Base-by-base conservation (phyloP, 306 rosid genomes). In the Begonia loranthoides region DNA sequence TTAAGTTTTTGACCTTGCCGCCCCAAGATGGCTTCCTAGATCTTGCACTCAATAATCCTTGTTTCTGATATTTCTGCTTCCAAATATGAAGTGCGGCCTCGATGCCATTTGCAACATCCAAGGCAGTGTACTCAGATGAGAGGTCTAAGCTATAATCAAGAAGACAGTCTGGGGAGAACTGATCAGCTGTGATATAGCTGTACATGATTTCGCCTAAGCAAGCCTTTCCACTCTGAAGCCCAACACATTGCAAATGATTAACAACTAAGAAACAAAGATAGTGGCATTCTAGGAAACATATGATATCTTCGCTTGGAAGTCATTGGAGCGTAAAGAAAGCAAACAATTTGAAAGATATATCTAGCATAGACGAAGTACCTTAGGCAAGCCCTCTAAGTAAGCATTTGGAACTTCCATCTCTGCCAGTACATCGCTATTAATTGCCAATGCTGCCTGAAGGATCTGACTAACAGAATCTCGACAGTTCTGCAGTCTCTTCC, bases 381-480 rank as follows among this genome's bases (percentile, higher is more conserved):
- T 73, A 14, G 79, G 77, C 36, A 73, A 64, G 66, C 49, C 73
- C 41, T 61, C 57, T 44, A 66, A 54, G 66, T 73, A 73, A 43
- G 52, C 54, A 24, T 47, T 36, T 40, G 84, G 74, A 53, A 64
- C 44, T 45, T 78, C 73, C 77, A 73, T 73, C 58, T 70, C 73
- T 47, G 67, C 61, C 33, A 73, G 51, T 22, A 63, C 72, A 28
- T 28, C 64, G 57, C 50, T 56, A 52, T 78, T 73, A 55, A 73
- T 77, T 4, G 77, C 77, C 77, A 70, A 21, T n/a, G 70, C 76
- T 43, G 79, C 79, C 72, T 77, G 73, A 15, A 70, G 75, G 60
- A 73, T 73, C 74, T 73, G 74, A 61, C 61, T 65, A 3, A 67
- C 50, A 59, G 72, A 77, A 54, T 77, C 66, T 60, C 72, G 60